Evolutionary conservation across 2,329 filamentous ascomycete species (phyloP).

Genomic region (Ophioceras dolichostomum): DNA sequence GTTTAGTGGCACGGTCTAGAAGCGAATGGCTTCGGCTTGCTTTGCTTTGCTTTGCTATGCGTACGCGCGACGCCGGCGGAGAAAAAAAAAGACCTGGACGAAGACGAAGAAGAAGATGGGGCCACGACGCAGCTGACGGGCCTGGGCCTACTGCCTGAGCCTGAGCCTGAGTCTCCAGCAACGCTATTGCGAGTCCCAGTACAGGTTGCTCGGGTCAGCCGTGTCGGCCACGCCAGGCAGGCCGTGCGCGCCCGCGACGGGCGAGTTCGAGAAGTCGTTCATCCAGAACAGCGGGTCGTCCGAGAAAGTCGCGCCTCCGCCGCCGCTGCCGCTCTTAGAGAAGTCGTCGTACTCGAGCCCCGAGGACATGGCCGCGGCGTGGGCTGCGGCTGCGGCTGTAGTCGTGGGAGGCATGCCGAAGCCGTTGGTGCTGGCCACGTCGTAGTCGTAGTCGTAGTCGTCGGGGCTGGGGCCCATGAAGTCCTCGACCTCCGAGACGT

Average conservation of each 20-base stretch:
- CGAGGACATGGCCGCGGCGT: not conserved
- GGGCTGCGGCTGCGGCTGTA: not conserved
- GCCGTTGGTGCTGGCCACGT: constrained; percentile 22
- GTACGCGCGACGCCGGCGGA: not conserved
- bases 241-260: too few relatives aligned
- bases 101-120: not conserved
- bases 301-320: constrained; percentile 27
- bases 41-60: too few relatives aligned
- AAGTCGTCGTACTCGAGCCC: not conserved
- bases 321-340: constrained; percentile 26
- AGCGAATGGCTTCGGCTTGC: too few relatives aligned
- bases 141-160: too few relatives aligned
- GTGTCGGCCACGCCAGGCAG: constrained; percentile 17
- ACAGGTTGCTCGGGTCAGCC: constrained; percentile 12
- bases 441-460: constrained; percentile 27
- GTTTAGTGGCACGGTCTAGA: too few relatives aligned
- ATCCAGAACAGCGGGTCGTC: constrained; percentile 38
- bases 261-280: constrained; percentile 31
- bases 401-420: constrained; percentile 19
- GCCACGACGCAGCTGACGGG: not conserved
- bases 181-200: constrained; percentile 12
- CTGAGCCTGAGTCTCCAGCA: too few relatives aligned
- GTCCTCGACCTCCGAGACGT: constrained; percentile 56
- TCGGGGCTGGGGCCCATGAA: constrained; percentile 29
- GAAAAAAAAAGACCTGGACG: not conserved